Conservation (phyloP, 1,284 basidiomycete species). For the Heterobasidion occidentale region DNA sequence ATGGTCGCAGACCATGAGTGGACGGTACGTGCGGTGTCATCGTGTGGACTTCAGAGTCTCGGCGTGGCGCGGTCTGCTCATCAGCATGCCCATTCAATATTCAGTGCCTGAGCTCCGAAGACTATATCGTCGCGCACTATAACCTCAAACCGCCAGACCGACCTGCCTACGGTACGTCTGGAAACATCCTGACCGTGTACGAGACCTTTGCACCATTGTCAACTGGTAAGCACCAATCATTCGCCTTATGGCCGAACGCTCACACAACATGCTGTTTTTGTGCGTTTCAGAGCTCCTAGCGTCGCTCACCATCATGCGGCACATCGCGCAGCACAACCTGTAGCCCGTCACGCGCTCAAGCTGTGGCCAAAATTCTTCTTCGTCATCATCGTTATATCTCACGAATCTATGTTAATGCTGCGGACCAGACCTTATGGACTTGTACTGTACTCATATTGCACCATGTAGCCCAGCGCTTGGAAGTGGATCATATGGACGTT, state of each 20-base stretch:
- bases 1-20: conserved; percentile 52
- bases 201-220: conserved; percentile 47
- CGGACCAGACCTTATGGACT: too few relatives aligned
- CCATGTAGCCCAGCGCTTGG: too few relatives aligned
- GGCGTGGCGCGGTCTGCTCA: not conserved
- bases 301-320: conserved; percentile 59
- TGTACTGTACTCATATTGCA: too few relatives aligned
- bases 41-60: conserved; percentile 3
- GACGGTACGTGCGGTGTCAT: conserved; percentile 40
- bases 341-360: conserved; percentile 7
- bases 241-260: not conserved
- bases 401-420: too few relatives aligned
- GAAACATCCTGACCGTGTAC: conserved; percentile 56
- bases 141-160: conserved; percentile 44
- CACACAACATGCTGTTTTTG: conserved; percentile 7
- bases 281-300: conserved; percentile 44
- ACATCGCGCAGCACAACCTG: conserved; percentile 27
- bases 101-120: conserved; percentile 51
- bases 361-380: too few relatives aligned
- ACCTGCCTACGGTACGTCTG: conserved; percentile 51
- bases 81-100: not conserved
- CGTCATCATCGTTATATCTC: too few relatives aligned
- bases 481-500: too few relatives aligned
- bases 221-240: conserved; percentile 35
- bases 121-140: conserved; percentile 51